phyloP scores from a whole-genome alignment of 2,329 filamentous ascomycete genomes.

The Diaporthe helianthi region DNA sequence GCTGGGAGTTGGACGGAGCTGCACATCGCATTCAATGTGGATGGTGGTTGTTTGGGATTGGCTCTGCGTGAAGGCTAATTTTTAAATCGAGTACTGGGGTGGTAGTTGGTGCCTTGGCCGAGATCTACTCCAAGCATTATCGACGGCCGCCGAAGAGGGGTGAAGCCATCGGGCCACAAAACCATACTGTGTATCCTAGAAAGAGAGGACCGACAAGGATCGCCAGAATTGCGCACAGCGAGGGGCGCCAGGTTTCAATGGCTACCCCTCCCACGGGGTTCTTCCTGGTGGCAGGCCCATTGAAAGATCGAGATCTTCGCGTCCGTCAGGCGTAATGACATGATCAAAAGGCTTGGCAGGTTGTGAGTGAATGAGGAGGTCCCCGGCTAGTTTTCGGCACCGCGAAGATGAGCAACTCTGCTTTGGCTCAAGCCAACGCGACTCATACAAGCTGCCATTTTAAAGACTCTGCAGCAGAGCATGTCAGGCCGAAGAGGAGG shows the following conservation, averaged over 20 bases:
- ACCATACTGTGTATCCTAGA: neutral
- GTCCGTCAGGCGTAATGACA: neutral
- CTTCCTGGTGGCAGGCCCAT: neutral
- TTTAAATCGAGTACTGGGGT: neutral
- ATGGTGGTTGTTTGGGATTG: neutral
- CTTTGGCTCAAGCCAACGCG: neutral
- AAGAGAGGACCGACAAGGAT: neutral
- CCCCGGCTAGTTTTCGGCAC: neutral
- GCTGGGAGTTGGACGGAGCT: neutral
- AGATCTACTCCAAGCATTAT: constrained; percentile 20
- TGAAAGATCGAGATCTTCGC: neutral
- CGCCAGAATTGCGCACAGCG: neutral
- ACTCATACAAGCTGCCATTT: constrained; percentile 7
- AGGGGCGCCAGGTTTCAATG: constrained; percentile 10
- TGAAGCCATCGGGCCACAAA: neutral
- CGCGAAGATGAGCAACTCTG: neutral
- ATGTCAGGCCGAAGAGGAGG: constrained; percentile 3
- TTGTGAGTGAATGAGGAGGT: constrained; percentile 2
- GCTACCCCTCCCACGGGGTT: neutral
- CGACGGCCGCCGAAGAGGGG: constrained; percentile 1
- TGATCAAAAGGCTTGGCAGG: constrained; percentile 4
- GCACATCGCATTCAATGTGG: constrained; percentile 2
- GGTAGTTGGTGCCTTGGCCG: constrained; percentile 9
- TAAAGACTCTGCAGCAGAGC: neutral
- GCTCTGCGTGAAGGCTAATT: constrained; percentile 23